Evolutionary conservation across 2,329 filamentous ascomycete genomes (phyloP).

Genomic region (Claviceps capensis): DNA sequence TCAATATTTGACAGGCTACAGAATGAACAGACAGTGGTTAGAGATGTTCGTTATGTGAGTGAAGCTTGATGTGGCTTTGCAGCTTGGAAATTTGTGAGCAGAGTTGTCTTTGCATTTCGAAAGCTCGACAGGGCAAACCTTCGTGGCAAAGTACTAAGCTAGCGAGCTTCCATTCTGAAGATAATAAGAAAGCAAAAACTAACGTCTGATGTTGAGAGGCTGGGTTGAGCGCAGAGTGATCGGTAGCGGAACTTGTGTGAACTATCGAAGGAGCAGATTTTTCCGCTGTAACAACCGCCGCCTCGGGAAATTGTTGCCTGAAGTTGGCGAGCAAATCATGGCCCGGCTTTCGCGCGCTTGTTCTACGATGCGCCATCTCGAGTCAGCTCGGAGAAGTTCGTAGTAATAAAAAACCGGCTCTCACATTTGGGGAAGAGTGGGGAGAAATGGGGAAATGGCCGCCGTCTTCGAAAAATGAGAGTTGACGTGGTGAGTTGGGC

Average conservation of each 20-base stretch:
- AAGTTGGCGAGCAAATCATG: slow-evolving; percentile 73
- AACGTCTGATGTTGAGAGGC: slow-evolving; percentile 15
- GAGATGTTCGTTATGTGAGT: background rate
- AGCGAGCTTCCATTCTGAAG: background rate
- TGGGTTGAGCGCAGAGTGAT: slow-evolving; percentile 11
- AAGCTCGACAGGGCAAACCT: background rate
- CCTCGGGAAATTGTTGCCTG: slow-evolving; percentile 67
- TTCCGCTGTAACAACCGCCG: slow-evolving; percentile 40
- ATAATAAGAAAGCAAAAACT: slow-evolving; percentile 5
- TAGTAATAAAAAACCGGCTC: background rate
- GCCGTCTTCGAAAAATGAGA: background rate
- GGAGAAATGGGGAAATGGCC: background rate
- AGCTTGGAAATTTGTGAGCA: background rate
- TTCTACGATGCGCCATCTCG: slow-evolving; percentile 28
- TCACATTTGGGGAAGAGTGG: background rate
- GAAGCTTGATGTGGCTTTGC: background rate
- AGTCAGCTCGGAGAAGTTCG: background rate
- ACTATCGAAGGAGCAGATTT: slow-evolving; percentile 27
- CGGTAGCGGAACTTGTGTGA: slow-evolving; percentile 18
- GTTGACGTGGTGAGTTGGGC: background rate
- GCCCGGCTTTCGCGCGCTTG: slow-evolving; percentile 67
- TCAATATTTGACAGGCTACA: slow-evolving; percentile 12
- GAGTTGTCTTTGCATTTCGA: background rate
- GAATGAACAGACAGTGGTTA: background rate
- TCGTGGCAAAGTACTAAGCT: background rate